Evolutionary conservation across 2,329 filamentous ascomycete genomes (phyloP).

Genomic region (Mariannaea sp.): DNA sequence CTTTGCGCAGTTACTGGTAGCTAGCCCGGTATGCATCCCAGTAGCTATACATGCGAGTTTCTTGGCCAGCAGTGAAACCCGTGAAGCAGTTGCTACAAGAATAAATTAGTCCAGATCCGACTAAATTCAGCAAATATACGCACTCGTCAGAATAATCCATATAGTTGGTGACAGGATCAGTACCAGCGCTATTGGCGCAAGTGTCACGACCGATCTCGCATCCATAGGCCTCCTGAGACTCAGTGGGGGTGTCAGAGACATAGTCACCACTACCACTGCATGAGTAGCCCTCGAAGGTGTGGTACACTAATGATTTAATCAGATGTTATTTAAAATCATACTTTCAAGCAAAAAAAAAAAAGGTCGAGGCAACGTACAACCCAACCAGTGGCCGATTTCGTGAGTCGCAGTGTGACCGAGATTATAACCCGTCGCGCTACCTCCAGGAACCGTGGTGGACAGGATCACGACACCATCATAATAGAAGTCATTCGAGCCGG

Average conservation of each 20-base stretch:
- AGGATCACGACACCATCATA: constrained; percentile 48
- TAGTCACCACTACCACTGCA: constrained; percentile 44
- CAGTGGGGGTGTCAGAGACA: constrained; percentile 48
- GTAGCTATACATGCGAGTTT: constrained; percentile 30
- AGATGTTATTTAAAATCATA: background rate
- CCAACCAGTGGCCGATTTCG: constrained; percentile 51
- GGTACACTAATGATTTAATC: constrained; percentile 36
- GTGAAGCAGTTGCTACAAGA: constrained; percentile 28
- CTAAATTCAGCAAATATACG: background rate
- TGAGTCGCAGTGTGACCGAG: constrained; percentile 39
- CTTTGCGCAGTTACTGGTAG: constrained; percentile 3
- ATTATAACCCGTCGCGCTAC: constrained; percentile 41
- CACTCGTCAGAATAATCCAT: constrained; percentile 51
- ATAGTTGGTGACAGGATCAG: constrained; percentile 45
- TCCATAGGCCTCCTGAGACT: constrained; percentile 40
- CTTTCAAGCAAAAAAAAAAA: background rate
- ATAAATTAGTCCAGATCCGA: background rate
- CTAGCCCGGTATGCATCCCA: constrained; percentile 27
- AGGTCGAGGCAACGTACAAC: constrained; percentile 24
- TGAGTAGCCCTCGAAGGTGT: constrained; percentile 46
- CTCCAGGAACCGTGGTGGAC: constrained; percentile 45
- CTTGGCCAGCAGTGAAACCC: constrained; percentile 32
- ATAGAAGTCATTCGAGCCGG: constrained; percentile 36
- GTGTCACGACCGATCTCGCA: constrained; percentile 44
- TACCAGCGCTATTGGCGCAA: constrained; percentile 40